These are phyloP conservation scores for Dothideomycetes sp. DNA, from an alignment of 2,329 filamentous ascomycete genomes.

Conservation along the genomic window DNA sequence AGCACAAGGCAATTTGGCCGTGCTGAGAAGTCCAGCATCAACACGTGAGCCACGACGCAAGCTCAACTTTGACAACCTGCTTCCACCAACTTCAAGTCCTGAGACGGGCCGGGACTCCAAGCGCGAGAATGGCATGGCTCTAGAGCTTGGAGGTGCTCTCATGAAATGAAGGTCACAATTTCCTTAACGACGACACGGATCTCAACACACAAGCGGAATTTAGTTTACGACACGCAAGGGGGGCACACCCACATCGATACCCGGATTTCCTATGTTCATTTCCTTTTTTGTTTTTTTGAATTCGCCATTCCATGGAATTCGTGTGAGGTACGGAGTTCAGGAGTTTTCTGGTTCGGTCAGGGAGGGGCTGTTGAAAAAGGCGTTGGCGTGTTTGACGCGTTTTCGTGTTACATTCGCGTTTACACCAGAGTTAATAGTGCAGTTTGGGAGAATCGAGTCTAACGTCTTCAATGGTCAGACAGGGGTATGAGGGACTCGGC, in stretches of 20 bases:
- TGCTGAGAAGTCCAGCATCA: slow-evolving; percentile 59
- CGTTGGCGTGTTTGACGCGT: slow-evolving; percentile 1
- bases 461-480: not conserved
- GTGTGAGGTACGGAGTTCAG: not conserved
- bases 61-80: slow-evolving; percentile 73
- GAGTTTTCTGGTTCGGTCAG: too few relatives aligned
- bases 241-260: slow-evolving; percentile 11
- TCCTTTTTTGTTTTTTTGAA: slow-evolving; percentile 6
- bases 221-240: slow-evolving; percentile 9
- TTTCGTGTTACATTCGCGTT: slow-evolving; percentile 10
- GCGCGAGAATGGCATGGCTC: slow-evolving; percentile 47
- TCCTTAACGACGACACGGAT: slow-evolving; percentile 10
- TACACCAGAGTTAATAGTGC: too few relatives aligned
- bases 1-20: slow-evolving; percentile 71
- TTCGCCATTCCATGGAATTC: not conserved
- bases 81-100: slow-evolving; percentile 44
- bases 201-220: slow-evolving; percentile 6
- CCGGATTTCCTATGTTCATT: slow-evolving; percentile 1
- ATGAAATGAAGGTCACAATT: not conserved
- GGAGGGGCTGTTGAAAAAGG: too few relatives aligned
- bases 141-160: slow-evolving; percentile 47
- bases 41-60: slow-evolving; percentile 61
- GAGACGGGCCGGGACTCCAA: slow-evolving; percentile 25
- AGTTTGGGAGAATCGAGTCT: too few relatives aligned
- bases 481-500: too few relatives aligned